Base-by-base conservation (phyloP, 2,329 filamentous ascomycete species). In the Nemania sp. region DNA sequence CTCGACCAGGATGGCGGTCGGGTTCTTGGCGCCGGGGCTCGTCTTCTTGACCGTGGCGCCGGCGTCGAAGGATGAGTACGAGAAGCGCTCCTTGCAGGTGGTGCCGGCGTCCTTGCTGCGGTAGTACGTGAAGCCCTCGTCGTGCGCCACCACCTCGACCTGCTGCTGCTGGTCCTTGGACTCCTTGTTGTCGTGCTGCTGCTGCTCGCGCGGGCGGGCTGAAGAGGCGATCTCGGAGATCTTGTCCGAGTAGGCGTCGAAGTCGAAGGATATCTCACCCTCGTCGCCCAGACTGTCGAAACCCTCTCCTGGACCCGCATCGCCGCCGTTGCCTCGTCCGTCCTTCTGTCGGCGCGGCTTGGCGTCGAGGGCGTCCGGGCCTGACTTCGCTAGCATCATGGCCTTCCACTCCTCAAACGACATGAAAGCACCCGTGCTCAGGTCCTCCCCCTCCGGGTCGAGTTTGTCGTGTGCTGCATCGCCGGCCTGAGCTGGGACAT, bases 381-480 rank as follows among this genome's bases (percentile, higher is more conserved):
- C 95, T 3, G 89, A 91, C 77, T 93, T 93, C 59, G 91, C 92
- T 20, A 98, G 83, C 82, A 97, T 97, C 84, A 94, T 92, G 76
- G 92, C 93, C 82, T 97, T 98, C 96, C 96, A 99, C 75, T 98
- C 95, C 78, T 98, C 96, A 74, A 99, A 99, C 0, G 96, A 98
- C 74, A 98, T 89, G 79, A 98, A 98, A 6, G 94, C 91, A 55
- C 79, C 79, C 1, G 82, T 81, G 54, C 81, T 81, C 53, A 90
- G 88, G 73, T 93, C 92, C 75, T 93, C 76, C 2, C 74, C 76
- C 54, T 78, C 90, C 11, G 92, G 83, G 55, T 92, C 91, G 5
- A 85, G 84, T 65, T 92, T 90, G 18, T 80, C 74, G 13, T 82
- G 76, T 57, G 71, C 72, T 49, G 54, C 73, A 53, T 60, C 58